Base-by-base conservation (phyloP, 768 basidiomycete species). In the Cystoderma amianthinum region DNA sequence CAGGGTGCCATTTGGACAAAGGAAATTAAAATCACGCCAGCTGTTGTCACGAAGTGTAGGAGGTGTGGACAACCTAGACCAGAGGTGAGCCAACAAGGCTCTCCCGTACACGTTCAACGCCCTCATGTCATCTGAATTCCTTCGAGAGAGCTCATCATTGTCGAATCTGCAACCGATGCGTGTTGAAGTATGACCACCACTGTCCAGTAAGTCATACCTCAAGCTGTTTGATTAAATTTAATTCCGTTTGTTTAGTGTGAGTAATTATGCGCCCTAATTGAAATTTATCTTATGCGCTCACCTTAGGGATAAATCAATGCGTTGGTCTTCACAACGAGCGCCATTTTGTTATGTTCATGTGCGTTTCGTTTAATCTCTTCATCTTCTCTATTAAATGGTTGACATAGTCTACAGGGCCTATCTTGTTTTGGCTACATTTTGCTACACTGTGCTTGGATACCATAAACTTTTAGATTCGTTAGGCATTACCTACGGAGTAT, bases 311-410 rank as follows among this genome's bases (percentile, higher is more conserved):
- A 38, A 97, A 97, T 60, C 90, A 92, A 76, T 98, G 95, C 56
- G 95, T 99, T 33, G 95, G 95, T 9, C 60, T 98, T 5, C 72
- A 95, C 57, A 99, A 98, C 51, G 94, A 97, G 56, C 81, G 95
- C 0, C 92, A 97, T 63, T 99, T 99, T 52, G 74, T 95, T 28
- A 66, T 98, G 36, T 99, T 98, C 73, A 85, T 98, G 90, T 89
- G 47, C 42, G 82, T 63, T 5, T 23, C 30, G 13, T 36, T 12
- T 11, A n/a, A 38, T 42, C 36, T 35, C 19, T 40, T 15, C n/a
- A 12, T 30, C 5, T 6, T 32, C 4, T 3, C 22, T 17, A 10
- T 20, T 33, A 12, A 11, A 12, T 28, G 19, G 25, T 34, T 21
- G 33, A 10, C 23, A 38, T 36, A 10, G n/a, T 20, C 40, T 19